Percentiles rank a stretch among this genome's conserved stretches.
Evolutionary conservation across 805 yeast species (phyloP).

Genomic region (Wickerhamomyces ciferrii): DNA sequence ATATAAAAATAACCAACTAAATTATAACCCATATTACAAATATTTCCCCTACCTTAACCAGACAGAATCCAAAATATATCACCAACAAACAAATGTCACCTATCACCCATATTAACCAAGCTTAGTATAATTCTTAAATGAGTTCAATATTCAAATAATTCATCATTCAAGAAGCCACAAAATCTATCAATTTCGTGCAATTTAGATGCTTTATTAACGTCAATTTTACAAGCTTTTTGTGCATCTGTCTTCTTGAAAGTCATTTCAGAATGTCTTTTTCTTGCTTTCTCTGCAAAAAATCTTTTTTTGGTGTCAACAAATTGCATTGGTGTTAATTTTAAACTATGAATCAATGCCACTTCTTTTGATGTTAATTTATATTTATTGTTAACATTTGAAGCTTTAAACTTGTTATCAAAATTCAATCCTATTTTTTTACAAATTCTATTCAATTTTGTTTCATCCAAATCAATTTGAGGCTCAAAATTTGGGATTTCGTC

Average conservation of each 20-base stretch:
- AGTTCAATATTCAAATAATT: slow-evolving; percentile 31
- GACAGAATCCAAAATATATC: no score
- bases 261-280: slow-evolving; percentile 58
- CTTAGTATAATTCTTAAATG: no score
- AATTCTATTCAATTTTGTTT: slow-evolving; percentile 3
- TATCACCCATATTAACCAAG: no score
- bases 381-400: background rate
- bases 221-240: slow-evolving; percentile 95
- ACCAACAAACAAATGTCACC: no score
- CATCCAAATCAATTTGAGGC: slow-evolving; percentile 10
- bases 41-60: no score
- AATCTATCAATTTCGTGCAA: slow-evolving; percentile 85
- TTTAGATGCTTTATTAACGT: slow-evolving; percentile 93
- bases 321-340: slow-evolving; percentile 18
- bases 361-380: slow-evolving; percentile 9
- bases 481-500: slow-evolving; percentile 13
- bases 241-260: slow-evolving; percentile 97
- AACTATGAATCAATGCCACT: slow-evolving; percentile 7
- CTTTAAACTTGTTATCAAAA: background rate
- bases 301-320: slow-evolving; percentile 65
- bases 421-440: background rate
- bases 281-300: slow-evolving; percentile 83
- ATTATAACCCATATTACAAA: background rate
- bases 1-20: background rate
- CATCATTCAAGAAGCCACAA: slow-evolving; percentile 88